These are phyloP conservation scores for Arbutus unedo DNA, from an alignment of 148 eudicot species.

Conservation along the genomic window DNA sequence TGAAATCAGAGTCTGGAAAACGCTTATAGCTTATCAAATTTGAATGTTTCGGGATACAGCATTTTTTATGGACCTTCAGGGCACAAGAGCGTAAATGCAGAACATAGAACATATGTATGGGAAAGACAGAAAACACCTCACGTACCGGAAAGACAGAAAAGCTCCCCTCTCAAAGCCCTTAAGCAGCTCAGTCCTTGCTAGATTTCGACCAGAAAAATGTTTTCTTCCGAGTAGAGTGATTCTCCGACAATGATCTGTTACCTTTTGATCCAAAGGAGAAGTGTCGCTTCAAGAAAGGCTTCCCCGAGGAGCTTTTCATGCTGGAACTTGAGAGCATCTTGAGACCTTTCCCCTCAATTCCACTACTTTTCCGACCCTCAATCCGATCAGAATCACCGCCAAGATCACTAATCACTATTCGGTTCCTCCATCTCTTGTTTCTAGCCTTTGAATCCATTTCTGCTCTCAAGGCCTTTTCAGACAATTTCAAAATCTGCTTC, in stretches of 20 bases:
- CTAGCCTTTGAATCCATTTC: slow-evolving; percentile 58
- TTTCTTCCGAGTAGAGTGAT: slow-evolving; percentile 44
- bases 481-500: slow-evolving; percentile 60
- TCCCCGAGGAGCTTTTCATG: slow-evolving; percentile 58
- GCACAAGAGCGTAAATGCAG: not conserved
- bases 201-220: slow-evolving; percentile 90
- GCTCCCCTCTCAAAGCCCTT: slow-evolving; percentile 10
- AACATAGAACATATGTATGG: not conserved
- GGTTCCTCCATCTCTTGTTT: slow-evolving; percentile 54
- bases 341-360: slow-evolving; percentile 40
- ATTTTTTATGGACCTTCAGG: not conserved
- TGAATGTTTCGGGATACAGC: not conserved
- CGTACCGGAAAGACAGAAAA: not conserved
- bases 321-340: slow-evolving; percentile 65
- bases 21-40: not conserved
- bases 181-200: slow-evolving; percentile 52
- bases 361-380: slow-evolving; percentile 49
- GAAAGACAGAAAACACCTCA: not conserved
- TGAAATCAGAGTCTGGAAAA: not conserved
- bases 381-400: slow-evolving; percentile 34
- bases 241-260: slow-evolving; percentile 39
- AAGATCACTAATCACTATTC: slow-evolving; percentile 39
- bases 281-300: slow-evolving; percentile 75
- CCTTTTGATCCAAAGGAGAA: slow-evolving; percentile 77
- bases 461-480: slow-evolving; percentile 68